Evolutionary conservation across 768 basidiomycete genomes (phyloP), one percentile per base, ranked within the genome.

Genomic region (Agrocybe praecox): DNA sequence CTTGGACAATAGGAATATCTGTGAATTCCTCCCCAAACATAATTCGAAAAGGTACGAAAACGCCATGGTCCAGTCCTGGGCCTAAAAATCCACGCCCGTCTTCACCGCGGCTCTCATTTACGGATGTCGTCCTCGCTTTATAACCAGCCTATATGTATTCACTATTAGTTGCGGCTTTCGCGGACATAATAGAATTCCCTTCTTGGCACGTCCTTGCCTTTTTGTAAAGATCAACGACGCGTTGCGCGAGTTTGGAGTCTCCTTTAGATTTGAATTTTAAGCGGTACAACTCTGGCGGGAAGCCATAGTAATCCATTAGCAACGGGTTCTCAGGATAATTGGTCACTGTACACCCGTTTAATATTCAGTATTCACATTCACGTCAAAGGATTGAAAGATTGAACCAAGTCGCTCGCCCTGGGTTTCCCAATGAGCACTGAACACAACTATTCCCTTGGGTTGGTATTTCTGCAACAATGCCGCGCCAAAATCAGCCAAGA

Each of bases 371-470:
- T n/a, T 29, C 26, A 29, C 26, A 29, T 19, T 24, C n/a, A 49
- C 29, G 26, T 14, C 45, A 49, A 22, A 23, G 17, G 52, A 36
- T 21, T n/a, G 7, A 34, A 14, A 43, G 22, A 60, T 77, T 5
- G 26, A 29, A 29, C 9, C 26, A 29, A 4, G 9, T 29, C 82
- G 79, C 66, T 85, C 82, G 2, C 73, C 77, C 11, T 55, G 50
- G 1, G 88, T 87, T 66, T 93, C 90, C 89, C 89, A 92, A 64
- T 92, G 91, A 11, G 91, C 90, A 59, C 87, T 89, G 73, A 92
- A 90, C 1, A 92, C 89, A 5, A 92, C 82, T 51, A 91, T 87
- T n/a, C 81, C 90, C 65, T 84, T 87, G 2, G 90, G 90, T 46
- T 83, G 76, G 70, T 93, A 93, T 68, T 90, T 92, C 54, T 80